These are phyloP conservation scores for Chaetomium cochliodes DNA, from an alignment of 495 filamentous ascomycete genomes.

Conservation along the genomic window DNA sequence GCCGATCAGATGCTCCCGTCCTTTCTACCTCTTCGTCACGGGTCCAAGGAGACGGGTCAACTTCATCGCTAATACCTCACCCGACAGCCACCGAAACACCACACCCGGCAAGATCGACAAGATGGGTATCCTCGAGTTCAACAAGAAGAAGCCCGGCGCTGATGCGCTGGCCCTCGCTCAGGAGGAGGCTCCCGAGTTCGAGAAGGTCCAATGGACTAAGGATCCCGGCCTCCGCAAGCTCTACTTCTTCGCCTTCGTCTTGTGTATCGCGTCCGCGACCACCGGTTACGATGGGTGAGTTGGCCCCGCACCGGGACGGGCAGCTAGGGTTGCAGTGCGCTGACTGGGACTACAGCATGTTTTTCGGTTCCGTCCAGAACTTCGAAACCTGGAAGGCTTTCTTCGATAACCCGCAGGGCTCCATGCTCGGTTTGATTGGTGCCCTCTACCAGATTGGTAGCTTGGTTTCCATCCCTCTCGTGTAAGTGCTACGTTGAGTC, in stretches of 20 bases:
- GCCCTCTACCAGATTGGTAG: constrained; percentile 69
- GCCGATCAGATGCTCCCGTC: constrained; percentile 21
- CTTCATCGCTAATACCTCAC: constrained; percentile 22
- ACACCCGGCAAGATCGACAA: constrained; percentile 17
- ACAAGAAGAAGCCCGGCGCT: constrained; percentile 42
- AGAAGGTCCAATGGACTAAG: constrained; percentile 58
- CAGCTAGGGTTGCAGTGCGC: background rate
- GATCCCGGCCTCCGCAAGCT: constrained; percentile 62
- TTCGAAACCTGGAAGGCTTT: constrained; percentile 51
- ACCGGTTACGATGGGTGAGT: constrained; percentile 65
- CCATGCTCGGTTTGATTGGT: constrained; percentile 60
- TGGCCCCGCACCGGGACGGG: background rate
- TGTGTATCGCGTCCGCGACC: constrained; percentile 62
- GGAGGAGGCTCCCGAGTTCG: constrained; percentile 58
- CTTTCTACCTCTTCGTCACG: constrained; percentile 24
- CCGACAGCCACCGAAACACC: constrained; percentile 17
- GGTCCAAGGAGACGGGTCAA: constrained; percentile 29
- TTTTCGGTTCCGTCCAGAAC: constrained; percentile 56
- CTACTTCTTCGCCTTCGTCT: constrained; percentile 56
- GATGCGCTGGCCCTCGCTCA: constrained; percentile 39
- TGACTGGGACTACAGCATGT: constrained; percentile 42
- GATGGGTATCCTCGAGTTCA: constrained; percentile 34
- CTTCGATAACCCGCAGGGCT: constrained; percentile 53
- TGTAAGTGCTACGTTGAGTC: constrained; percentile 44
- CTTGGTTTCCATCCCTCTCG: constrained; percentile 61